Conservation (phyloP, 73 alveolate genomes). For the Tetrahymena malaccensis region DNA sequence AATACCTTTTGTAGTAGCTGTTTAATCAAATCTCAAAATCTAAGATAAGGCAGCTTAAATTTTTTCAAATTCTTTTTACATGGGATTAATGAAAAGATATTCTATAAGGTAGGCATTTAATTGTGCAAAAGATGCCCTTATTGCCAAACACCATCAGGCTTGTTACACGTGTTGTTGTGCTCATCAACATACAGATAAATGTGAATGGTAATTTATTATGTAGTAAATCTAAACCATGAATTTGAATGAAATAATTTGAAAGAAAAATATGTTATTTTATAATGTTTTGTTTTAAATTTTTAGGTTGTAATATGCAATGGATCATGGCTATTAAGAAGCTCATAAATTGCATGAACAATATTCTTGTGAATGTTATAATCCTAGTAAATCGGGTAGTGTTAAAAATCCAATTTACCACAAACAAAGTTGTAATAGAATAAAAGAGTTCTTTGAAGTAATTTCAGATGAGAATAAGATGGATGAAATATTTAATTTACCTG, state of each 20-base stretch:
- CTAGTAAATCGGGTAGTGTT: not conserved
- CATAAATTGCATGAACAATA: not conserved
- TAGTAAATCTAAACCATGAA: not conserved
- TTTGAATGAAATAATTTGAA: not conserved
- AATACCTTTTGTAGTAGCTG: not conserved
- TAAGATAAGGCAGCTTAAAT: not conserved
- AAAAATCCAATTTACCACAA: not conserved
- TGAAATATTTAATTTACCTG: not conserved
- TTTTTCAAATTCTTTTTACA: not conserved
- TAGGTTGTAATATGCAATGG: not conserved
- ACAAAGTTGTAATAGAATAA: not conserved
- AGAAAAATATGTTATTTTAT: not conserved
- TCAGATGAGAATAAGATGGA: not conserved
- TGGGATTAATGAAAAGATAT: not conserved
- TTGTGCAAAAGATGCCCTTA: not conserved
- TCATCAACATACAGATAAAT: not conserved
- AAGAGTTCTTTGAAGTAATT: not conserved
- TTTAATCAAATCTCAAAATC: not conserved
- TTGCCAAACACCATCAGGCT: not conserved
- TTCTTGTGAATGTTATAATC: not conserved
- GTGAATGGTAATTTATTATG: not conserved
- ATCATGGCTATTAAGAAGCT: not conserved
- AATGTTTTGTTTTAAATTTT: not conserved
- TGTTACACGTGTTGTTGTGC: not conserved
- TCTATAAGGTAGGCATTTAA: not conserved